Base-by-base conservation (phyloP, 345 rosid species). In the Hibiscus trionum region DNA sequence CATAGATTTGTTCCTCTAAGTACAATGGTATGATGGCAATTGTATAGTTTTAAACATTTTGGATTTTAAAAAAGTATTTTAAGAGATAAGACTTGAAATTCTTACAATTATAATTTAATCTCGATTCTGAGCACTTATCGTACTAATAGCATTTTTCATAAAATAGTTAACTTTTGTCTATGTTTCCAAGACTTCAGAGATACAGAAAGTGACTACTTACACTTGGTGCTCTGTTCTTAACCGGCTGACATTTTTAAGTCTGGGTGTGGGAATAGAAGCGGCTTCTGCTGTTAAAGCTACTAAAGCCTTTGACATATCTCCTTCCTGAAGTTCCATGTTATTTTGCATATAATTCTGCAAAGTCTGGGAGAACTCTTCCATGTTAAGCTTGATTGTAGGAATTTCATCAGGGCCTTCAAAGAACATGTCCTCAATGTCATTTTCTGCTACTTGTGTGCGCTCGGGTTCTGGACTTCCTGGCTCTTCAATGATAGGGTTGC, bases 141-240 rank as follows among this genome's bases (percentile, higher is more conserved):
- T 71, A 58, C 56, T 61, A 35, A 37, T 24, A 16, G 9, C 57
- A 60, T 4, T n/a, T 14, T 47, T 49, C 47, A 61, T 16, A 50
- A 73, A 65, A 37, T 59, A 10, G 57, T 61, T 37, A 19, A 56
- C 10, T 17, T 6, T 61, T 58, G 59, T 75, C 17, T 66, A 5
- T n/a, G 27, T 50, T 42, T 59, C 61, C 33, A 26, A 37, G 70
- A 29, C 60, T 27, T 47, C 10, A 2, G 49, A 44, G 44, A 72
- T 17, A 17, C 39, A 49, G 68, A 60, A 73, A 68, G 52, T 61
- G 61, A 65, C 42, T 73, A 85, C 98, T 77, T 88, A 95, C 99
- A 95, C 99, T 69, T 80, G 86, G 74, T 95, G 99, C 71, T 95
- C 99, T 61, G 99, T 95, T 56, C 98, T 83, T 66, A 95, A 80